phyloP scores from a whole-genome alignment of 2,329 filamentous ascomycete species.

The Fusarium concolor region DNA sequence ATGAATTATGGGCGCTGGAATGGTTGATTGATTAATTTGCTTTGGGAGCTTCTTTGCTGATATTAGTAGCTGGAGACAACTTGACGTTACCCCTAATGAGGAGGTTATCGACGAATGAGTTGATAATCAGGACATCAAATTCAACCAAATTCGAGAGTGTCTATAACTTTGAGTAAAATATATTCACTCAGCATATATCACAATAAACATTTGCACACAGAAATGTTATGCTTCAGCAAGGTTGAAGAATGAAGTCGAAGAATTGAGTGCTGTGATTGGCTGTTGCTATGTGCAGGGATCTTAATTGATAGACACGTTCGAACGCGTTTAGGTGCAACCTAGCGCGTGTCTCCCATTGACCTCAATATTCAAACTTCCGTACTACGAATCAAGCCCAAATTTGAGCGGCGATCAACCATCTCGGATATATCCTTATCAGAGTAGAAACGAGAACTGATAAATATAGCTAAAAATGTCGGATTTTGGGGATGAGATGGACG shows the following conservation, averaged over 20 bases:
- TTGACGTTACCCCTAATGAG: conserved; percentile 12
- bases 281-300: conserved; percentile 21
- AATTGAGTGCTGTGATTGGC: conserved; percentile 23
- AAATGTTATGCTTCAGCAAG: background rate
- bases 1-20: conserved; percentile 38
- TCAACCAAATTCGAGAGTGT: too few relatives aligned
- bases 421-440: background rate
- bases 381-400: conserved; percentile 3
- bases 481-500: conserved; percentile 70
- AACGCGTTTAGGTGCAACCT: conserved; percentile 45
- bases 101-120: background rate
- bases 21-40: conserved; percentile 15
- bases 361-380: conserved; percentile 33
- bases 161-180: background rate
- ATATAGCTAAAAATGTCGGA: conserved; percentile 63
- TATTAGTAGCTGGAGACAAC: conserved; percentile 16
- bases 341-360: conserved; percentile 48
- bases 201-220: background rate
- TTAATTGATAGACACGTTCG: conserved; percentile 48
- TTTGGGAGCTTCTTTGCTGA: conserved; percentile 6
- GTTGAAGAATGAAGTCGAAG: background rate
- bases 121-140: background rate
- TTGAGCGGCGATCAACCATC: conserved; percentile 8
- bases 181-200: background rate
- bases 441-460: background rate